Percentiles rank a stretch among this genome's conserved stretches.
Conservation (phyloP, 1,139 yeast genomes). For the Magnusiomyces suaveolens region DNA sequence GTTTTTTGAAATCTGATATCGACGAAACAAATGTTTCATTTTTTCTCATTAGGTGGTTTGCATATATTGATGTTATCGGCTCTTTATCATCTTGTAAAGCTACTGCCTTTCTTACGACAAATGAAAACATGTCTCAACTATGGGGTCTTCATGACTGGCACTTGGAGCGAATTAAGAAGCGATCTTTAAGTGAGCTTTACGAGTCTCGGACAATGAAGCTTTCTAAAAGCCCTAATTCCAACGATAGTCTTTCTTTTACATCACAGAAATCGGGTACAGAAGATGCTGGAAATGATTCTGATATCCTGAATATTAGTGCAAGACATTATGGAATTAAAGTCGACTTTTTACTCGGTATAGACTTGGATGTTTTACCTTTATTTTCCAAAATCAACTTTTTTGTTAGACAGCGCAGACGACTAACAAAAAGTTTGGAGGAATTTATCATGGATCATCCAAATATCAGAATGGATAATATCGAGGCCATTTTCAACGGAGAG, state of each 20-base stretch:
- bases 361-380: conserved; percentile 41
- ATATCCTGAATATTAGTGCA: background rate
- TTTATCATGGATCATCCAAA: background rate
- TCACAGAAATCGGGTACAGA: background rate
- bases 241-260: background rate
- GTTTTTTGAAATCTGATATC: conserved; percentile 19
- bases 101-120: conserved; percentile 22
- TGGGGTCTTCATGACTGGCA: conserved; percentile 24
- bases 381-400: conserved; percentile 41
- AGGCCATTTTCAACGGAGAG: background rate
- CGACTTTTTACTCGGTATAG: conserved; percentile 47
- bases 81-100: conserved; percentile 35
- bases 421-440: background rate
- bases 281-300: background rate
- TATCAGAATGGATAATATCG: background rate
- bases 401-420: conserved; percentile 29
- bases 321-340: conserved; percentile 32
- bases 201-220: background rate
- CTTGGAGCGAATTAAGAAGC: conserved; percentile 12
- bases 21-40: conserved; percentile 41
- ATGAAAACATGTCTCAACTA: conserved; percentile 22
- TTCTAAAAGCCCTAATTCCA: background rate
- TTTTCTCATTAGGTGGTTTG: conserved; percentile 63
- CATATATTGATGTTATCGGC: conserved; percentile 61
- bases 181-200: conserved; percentile 5